Conservation (phyloP, 176 grass and related monocot species). For the Guadua angustifolia region DNA sequence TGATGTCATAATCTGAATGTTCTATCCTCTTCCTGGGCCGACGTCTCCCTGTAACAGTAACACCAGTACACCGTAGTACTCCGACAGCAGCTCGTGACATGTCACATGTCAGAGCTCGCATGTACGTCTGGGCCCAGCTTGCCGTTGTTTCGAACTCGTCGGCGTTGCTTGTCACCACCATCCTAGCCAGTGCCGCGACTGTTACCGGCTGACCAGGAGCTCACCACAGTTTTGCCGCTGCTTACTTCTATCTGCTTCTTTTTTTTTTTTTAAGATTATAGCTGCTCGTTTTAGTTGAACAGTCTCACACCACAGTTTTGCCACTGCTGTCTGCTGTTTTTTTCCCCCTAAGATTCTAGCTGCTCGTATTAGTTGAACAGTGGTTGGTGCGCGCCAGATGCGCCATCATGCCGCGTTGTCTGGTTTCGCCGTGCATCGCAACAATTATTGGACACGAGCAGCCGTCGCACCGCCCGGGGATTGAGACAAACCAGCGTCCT, state of each 20-base stretch:
- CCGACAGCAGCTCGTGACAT: slow-evolving; percentile 45
- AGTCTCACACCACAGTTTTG: neutral
- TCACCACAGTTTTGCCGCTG: neutral
- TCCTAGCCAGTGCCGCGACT: neutral
- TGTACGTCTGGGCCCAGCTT: neutral
- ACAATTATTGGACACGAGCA: neutral
- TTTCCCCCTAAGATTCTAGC: neutral
- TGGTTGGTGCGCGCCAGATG: slow-evolving; percentile 1
- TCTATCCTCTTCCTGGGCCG: slow-evolving; percentile 9
- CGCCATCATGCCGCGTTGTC: neutral
- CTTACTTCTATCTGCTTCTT: too few species aligned
- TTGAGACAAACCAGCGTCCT: slow-evolving; percentile 1
- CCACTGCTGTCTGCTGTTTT: neutral
- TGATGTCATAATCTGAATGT: slow-evolving; percentile 29
- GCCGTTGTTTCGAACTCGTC: neutral
- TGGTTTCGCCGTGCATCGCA: neutral
- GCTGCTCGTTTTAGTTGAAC: too few species aligned
- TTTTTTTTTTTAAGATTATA: too few species aligned
- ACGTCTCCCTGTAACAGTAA: neutral
- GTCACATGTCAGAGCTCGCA: slow-evolving; percentile 21
- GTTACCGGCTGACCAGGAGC: slow-evolving; percentile 1
- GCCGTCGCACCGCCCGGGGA: neutral
- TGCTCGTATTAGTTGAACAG: neutral
- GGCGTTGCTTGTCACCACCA: neutral
- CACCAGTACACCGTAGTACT: neutral